These are phyloP conservation scores for Hirsutella thompsonii DNA, from an alignment of 2,329 filamentous ascomycete genomes.

Conservation along the genomic window DNA sequence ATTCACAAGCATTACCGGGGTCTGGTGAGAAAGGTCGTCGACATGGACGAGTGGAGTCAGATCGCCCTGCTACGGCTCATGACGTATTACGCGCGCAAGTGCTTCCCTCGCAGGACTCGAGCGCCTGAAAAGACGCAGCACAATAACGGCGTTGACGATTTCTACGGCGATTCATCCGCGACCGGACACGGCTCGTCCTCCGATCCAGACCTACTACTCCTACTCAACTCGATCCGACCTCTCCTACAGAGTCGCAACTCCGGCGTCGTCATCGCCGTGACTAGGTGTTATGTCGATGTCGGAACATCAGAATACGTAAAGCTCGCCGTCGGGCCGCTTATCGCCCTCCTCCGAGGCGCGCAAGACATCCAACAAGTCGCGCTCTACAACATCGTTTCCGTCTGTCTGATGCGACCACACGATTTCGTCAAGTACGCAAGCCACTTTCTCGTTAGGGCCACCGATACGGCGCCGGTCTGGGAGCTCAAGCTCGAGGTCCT, in stretches of 20 bases:
- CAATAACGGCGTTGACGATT: conserved; percentile 46
- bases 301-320: conserved; percentile 67
- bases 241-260: conserved; percentile 87
- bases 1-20: conserved; percentile 82
- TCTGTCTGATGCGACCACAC: conserved; percentile 62
- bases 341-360: conserved; percentile 73
- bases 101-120: conserved; percentile 63
- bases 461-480: conserved; percentile 73
- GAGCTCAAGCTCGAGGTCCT: conserved; percentile 84
- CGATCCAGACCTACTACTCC: conserved; percentile 70
- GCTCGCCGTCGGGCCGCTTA: conserved; percentile 66
- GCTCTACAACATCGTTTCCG: conserved; percentile 89
- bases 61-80: conserved; percentile 71
- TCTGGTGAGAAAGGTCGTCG: conserved; percentile 79
- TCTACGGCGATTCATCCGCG: conserved; percentile 60
- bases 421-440: conserved; percentile 81
- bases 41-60: conserved; percentile 99
- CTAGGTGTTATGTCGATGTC: conserved; percentile 72
- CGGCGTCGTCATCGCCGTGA: conserved; percentile 79
- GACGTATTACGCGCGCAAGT: conserved; percentile 72
- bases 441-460: conserved; percentile 77
- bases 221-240: conserved; percentile 70
- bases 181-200: conserved; percentile 39
- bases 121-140: conserved; percentile 30
- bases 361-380: conserved; percentile 83